Conservation (phyloP, 148 eudicot species). For the Chenopodium formosanum region DNA sequence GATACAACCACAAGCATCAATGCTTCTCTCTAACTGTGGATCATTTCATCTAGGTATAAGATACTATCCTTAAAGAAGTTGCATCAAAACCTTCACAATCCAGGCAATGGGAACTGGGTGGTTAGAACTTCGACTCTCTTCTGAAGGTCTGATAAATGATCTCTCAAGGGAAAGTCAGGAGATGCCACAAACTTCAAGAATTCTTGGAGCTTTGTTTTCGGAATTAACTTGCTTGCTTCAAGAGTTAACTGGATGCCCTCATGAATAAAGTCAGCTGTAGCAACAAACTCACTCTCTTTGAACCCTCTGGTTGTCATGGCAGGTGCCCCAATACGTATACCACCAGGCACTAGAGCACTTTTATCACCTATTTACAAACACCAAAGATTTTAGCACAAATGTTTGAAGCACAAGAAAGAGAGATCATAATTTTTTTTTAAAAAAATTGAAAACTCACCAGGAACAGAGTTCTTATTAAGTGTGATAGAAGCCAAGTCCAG, state of each 20-base stretch:
- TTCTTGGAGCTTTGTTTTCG: slow-evolving; percentile 77
- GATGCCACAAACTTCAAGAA: slow-evolving; percentile 61
- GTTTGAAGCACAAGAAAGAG: not conserved
- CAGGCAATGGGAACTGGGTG: slow-evolving; percentile 76
- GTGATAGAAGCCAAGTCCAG: slow-evolving; percentile 89
- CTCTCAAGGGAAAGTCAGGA: slow-evolving; percentile 58
- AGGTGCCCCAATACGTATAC: slow-evolving; percentile 82
- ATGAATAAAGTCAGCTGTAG: slow-evolving; percentile 75
- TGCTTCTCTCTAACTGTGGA: not conserved
- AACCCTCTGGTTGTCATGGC: slow-evolving; percentile 93
- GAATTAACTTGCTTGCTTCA: slow-evolving; percentile 53
- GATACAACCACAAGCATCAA: not conserved
- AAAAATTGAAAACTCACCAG: slow-evolving; percentile 43
- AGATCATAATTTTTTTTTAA: too few relatives aligned
- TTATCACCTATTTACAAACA: slow-evolving; percentile 54
- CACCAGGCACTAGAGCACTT: slow-evolving; percentile 85
- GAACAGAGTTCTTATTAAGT: slow-evolving; percentile 80
- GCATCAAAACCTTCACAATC: slow-evolving; percentile 40
- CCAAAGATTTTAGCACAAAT: not conserved
- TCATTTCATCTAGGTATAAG: not conserved
- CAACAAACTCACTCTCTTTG: slow-evolving; percentile 61
- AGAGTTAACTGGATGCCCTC: slow-evolving; percentile 74
- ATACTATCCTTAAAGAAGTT: not conserved
- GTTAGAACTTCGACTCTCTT: slow-evolving; percentile 70
- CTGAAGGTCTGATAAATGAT: slow-evolving; percentile 50